Conservation (phyloP, 345 rosid genomes). For the Conringia planisiliqua region DNA sequence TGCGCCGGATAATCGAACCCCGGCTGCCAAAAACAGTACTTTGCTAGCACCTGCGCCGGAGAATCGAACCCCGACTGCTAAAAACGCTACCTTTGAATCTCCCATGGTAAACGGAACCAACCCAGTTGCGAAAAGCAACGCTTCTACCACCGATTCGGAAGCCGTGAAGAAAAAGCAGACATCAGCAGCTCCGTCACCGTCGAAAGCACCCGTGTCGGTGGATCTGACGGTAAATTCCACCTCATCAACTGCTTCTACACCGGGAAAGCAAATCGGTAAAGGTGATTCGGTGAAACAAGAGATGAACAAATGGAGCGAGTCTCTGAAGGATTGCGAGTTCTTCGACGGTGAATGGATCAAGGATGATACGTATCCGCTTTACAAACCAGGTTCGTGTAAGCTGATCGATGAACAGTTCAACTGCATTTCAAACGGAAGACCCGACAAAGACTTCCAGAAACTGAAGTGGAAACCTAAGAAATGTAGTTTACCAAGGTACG, state of each 20-base stretch:
- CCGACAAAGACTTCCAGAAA: conserved; percentile 69
- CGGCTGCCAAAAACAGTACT: conserved; percentile 26
- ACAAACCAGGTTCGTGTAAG: conserved; percentile 81
- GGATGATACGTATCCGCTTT: conserved; percentile 90
- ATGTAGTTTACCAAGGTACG: conserved; percentile 83
- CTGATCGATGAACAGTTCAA: conserved; percentile 82
- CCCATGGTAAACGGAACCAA: conserved; percentile 11
- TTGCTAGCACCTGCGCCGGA: conserved; percentile 20
- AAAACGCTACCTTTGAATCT: conserved; percentile 18
- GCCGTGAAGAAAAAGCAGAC: conserved; percentile 12
- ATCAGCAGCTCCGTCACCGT: conserved; percentile 7
- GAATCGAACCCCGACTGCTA: conserved; percentile 27
- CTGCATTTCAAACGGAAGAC: conserved; percentile 79
- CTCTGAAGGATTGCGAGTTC: conserved; percentile 67
- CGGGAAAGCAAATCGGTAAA: conserved; percentile 37
- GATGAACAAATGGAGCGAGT: conserved; percentile 42
- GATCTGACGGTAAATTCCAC: conserved; percentile 29
- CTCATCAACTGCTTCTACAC: conserved; percentile 32
- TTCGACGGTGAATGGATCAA: conserved; percentile 86
- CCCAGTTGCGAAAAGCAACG: conserved; percentile 2
- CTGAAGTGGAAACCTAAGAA: conserved; percentile 87
- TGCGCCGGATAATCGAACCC: conserved; percentile 23
- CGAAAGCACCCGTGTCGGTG: conserved; percentile 17
- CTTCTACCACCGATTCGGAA: conserved; percentile 2
- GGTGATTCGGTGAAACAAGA: conserved; percentile 40